Evolutionary conservation across 306 rosid species (phyloP), one percentile per base, ranked within the genome.

Genomic region (Corylus americana): DNA sequence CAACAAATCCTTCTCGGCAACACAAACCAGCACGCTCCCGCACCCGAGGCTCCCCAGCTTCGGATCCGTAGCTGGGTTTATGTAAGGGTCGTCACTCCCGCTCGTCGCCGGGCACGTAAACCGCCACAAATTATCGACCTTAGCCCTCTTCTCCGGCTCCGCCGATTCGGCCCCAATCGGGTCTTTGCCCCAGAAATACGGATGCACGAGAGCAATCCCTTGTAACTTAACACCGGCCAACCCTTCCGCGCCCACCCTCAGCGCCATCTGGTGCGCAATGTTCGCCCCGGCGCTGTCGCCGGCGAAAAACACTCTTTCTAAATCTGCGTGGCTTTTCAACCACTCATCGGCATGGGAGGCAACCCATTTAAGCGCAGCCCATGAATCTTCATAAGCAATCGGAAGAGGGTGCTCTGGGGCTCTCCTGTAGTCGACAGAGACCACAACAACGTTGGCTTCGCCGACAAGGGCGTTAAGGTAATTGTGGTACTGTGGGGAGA

Each of bases 221-320:
- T 80, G 74, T 5, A 91, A 50, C 44, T 62, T 84, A 45, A 89
- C 25, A 29, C 91, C 90, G 1, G 11, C 27, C 25, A 87, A 31
- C 1, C 85, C 87, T 8, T 91, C 94, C 0, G 9, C 0, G 5
- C 94, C 92, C 3, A 78, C 63, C 74, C 91, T 88, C 70, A 90
- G 9, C 1, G 81, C 98, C 85, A 86, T 69, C 53, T 88, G 78
- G 75, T 89, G 90, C 2, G 89, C 80, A 14, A 91, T 74, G 17
- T 90, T 91, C 1, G 85, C 98, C 10, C 98, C 98, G 0, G 95
- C 92, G 54, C 96, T 94, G 53, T 94, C 98, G 3, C 97, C 98
- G 0, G 82, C 84, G 1, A 94, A 70, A 73, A 85, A 89, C 31
- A 90, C 88, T 3, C 76, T 82, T 50, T 27, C 80, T 1, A 85